Base-by-base conservation (phyloP, 805 yeast genomes). In the Wickerhamomyces kurtzmanii region DNA sequence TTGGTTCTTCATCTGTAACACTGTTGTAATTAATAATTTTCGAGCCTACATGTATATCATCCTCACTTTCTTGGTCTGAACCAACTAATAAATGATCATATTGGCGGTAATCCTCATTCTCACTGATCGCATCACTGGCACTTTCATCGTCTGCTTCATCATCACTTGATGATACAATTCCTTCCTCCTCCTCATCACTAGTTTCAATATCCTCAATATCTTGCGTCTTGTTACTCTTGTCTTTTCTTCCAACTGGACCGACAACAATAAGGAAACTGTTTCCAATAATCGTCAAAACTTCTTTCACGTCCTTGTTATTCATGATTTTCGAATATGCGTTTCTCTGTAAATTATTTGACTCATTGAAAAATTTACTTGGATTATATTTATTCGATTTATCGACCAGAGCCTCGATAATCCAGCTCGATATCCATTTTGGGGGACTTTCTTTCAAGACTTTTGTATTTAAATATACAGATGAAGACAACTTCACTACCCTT, bases 1-100 rank as follows among this genome's bases (percentile, higher is more conserved):
- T 59, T 15, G 71, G 67, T 35, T 75, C 83, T 36, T 71, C 76
- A 45, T 79, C 87, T 0, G 86, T 76, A 5, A 75, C 63, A 42
- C 71, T 70, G 42, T 71, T 71, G 42, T 77, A 70, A 40, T 72
- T 53, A 5, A 44, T 26, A 19, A 29, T 30, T 4, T 39, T 45
- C 7, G 37, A 39, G 11, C 34, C 45, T 15, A 38, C 38, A 14
- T 52, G 44, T 10, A 57, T 57, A 20, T 50, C 55, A 8, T 47
- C 56, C 5, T 60, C 65, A 15, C 63, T 69, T 23, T 65, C 69
- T 6, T 55, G 59, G 29, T 49, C 62, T 5, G 61, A 51, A 2
- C 40, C 55, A 6, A 48, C 62, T 21, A 65, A 42, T 29, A 55
- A 29, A n/a, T 53, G 48, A 28, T 60, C 64, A 33, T 52, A 59